Evolutionary conservation across 495 filamentous ascomycete genomes (phyloP).

Genomic region (Aspergillus affinis): DNA sequence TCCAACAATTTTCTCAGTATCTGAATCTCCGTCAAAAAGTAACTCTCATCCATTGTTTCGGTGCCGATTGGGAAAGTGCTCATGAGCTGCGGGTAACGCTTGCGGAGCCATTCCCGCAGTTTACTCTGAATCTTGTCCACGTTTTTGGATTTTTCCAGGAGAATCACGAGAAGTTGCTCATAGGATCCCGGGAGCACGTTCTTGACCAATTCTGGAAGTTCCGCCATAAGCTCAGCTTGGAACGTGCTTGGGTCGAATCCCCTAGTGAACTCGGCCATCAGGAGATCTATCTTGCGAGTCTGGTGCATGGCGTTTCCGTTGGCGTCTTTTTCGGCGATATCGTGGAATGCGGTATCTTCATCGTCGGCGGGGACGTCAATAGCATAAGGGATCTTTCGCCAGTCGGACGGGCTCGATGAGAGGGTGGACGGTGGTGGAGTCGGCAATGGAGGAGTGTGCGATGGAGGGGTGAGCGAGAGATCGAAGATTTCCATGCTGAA

Average conservation of each 20-base stretch:
- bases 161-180: constrained; percentile 23
- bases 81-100: constrained; percentile 7
- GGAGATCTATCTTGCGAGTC: constrained; percentile 12
- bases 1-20: constrained; percentile 25
- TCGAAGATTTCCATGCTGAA: constrained; percentile 3
- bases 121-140: constrained; percentile 19
- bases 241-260: constrained; percentile 27
- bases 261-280: constrained; percentile 21
- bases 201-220: constrained; percentile 12
- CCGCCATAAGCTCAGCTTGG: constrained; percentile 6
- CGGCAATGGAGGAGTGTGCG: too few species aligned
- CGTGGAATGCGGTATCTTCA: not conserved
- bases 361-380: constrained; percentile 14
- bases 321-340: constrained; percentile 13
- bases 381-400: not conserved
- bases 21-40: constrained; percentile 21
- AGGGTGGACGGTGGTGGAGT: not conserved
- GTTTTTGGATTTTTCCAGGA: constrained; percentile 13
- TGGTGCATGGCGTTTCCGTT: constrained; percentile 15
- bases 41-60: constrained; percentile 16
- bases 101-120: constrained; percentile 18
- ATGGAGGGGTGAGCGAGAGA: not conserved
- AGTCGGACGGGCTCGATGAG: not conserved
- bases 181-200: constrained; percentile 25
- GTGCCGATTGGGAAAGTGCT: constrained; percentile 7